phyloP scores from a whole-genome alignment of 257 asterid species.

The Linaria vulgaris region DNA sequence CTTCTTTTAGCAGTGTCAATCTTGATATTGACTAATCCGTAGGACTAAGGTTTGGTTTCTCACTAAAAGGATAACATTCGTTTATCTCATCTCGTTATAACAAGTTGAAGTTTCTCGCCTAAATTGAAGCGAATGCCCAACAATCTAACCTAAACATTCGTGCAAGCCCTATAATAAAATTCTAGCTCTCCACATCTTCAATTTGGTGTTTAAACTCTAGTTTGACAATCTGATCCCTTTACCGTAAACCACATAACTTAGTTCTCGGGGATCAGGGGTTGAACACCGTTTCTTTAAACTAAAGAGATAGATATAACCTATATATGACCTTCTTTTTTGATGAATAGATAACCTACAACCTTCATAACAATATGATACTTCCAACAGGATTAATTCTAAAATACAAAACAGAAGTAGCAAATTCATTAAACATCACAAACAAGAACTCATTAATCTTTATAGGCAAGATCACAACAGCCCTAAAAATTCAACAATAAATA shows the following conservation, averaged over 20 bases:
- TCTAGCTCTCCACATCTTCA: background rate
- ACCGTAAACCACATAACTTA: background rate
- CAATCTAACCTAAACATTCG: background rate
- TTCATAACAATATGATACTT: too few relatives aligned
- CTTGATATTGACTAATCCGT: background rate
- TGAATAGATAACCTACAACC: background rate
- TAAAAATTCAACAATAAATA: slow-evolving; percentile 7
- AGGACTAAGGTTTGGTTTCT: background rate
- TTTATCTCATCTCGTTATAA: too few relatives aligned
- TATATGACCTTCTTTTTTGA: too few relatives aligned
- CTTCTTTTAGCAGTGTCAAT: too few relatives aligned
- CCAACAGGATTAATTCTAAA: too few relatives aligned
- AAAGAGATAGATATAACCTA: too few relatives aligned
- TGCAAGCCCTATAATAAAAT: background rate
- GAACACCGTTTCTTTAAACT: too few relatives aligned
- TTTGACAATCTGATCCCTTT: background rate
- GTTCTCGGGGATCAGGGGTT: too few relatives aligned
- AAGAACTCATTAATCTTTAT: too few relatives aligned
- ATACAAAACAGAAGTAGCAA: too few relatives aligned
- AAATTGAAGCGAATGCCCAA: background rate
- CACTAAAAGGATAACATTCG: background rate
- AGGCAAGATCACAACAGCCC: background rate
- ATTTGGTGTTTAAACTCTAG: background rate
- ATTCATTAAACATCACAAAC: too few relatives aligned
- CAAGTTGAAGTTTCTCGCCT: too few relatives aligned